Base-by-base conservation (phyloP, 306 rosid genomes). In the Lathyrus aphaca region DNA sequence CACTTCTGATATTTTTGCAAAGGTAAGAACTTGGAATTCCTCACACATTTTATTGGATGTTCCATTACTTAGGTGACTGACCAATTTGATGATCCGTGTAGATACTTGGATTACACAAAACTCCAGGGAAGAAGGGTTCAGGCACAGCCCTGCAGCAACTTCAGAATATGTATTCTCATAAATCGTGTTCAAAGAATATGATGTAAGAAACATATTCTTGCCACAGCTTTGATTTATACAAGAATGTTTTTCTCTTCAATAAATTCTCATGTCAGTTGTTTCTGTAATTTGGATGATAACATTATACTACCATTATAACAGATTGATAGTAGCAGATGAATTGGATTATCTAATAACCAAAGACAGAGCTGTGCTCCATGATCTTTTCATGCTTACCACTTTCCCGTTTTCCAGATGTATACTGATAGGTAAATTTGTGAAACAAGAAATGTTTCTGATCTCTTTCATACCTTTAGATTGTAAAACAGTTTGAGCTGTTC, bases 301-400 rank as follows among this genome's bases (percentile, higher is more conserved):
- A 21, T 59, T 39, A 2, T 32, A 39, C 18, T 42, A 79, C 61
- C 17, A 7, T 55, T 75, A 74, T 23, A 1, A 77, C 84, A 94
- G 97, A 80, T 62, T 91, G 82, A 61, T 94, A 66, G 79, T 94
- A 51, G 96, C 89, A 12, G 99, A 94, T 79, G 99, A 94, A 66
- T 86, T 94, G 80, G 99, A 90, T 79, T 94, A 85, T 74, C 83
- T 94, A 64, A 91, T 94, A 55, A 91, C 97, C 35, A 94, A 84
- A 75, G 96, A 91, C 68, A 82, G 85, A 73, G 91, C 77, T 4
- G 96, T 94, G 78, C 96, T 94, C 53, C 96, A 94, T 79, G 96
- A 91, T 76, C 91, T 94, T 68, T 91, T 94, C 82, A 91, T 87
- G 96, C 99, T 94, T 44, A 94, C 96, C 54, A 86, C 91, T 17